Base-by-base conservation (phyloP, 495 filamentous ascomycete genomes). In the Aspergillus bridgeri region DNA sequence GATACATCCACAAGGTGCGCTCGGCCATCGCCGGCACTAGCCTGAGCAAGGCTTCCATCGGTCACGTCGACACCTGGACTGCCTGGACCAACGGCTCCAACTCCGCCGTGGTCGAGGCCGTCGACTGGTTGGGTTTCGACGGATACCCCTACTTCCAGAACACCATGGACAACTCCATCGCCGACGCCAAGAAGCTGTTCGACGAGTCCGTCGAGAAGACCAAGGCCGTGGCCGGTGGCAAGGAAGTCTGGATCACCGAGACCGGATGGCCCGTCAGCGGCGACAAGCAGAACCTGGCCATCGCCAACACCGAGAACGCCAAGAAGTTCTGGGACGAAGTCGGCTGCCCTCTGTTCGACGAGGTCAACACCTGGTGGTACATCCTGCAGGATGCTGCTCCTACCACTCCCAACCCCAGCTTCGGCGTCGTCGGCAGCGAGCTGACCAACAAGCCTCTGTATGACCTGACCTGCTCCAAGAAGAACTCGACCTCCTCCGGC, bases 51-150 rank as follows among this genome's bases (percentile, higher is more conserved):
- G 76, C 74, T 38, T 75, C 83, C 11, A 75, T 96, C 62, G 92
- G 92, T 45, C 90, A 96, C 72, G 92, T 95, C 67, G 92, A 96
- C 71, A 96, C 91, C 55, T 96, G 92, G 91, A 90, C 87, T 46
- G 85, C 85, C 57, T 95, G 87, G 86, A 86, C 86, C 65, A 88
- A 95, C 70, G 68, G 75, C 50, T 80, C 83, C 66, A 95, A 91
- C 80, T 65, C 79, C 21, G 81, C 79, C 15, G 89, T 93, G 51
- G 83, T 89, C 60, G 71, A 82, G n/a, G 81, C 80, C 18, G 74
- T 75, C 60, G 91, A 96, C 79, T 95, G 82, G 74, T 65, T 94
- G 52, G 90, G 90, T 51, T 83, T 93, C 73, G 86, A 93, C 61
- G 85, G 82, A 42, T 89, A 86, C 70, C 85, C 86, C 42, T 89